A percentile compares a stretch with the other conserved stretches of the same genome.
Conservation (phyloP, 2,329 filamentous ascomycete species). For the Fusarium solani-melongenae region DNA sequence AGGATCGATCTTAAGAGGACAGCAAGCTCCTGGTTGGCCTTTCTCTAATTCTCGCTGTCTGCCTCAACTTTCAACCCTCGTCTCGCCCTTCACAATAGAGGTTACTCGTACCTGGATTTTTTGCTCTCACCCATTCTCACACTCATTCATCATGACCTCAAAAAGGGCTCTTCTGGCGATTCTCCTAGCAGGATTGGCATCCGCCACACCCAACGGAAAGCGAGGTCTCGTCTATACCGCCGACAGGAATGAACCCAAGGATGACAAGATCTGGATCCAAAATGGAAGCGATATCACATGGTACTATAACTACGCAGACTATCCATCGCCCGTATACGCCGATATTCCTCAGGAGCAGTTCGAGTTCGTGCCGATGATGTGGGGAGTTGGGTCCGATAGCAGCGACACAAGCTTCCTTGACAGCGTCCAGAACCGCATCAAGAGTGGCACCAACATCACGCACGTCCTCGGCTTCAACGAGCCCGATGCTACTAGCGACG, state of each 20-base stretch:
- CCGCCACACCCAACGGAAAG: conserved; percentile 59
- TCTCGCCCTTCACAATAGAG: not conserved
- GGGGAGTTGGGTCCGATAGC: conserved; percentile 65
- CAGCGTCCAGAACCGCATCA: conserved; percentile 66
- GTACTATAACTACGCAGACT: conserved; percentile 83
- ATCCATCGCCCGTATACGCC: conserved; percentile 65
- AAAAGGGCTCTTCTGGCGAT: conserved; percentile 27
- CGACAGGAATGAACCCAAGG: conserved; percentile 62
- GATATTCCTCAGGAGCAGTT: conserved; percentile 65
- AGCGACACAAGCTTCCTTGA: conserved; percentile 70
- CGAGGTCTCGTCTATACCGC: conserved; percentile 79
- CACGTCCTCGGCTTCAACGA: conserved; percentile 85
- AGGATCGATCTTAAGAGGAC: not conserved
- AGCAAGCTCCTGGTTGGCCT: not conserved
- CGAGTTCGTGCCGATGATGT: conserved; percentile 85
- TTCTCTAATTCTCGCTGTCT: not conserved
- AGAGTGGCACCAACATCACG: conserved; percentile 65
- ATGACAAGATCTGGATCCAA: conserved; percentile 74
- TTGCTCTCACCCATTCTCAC: not conserved
- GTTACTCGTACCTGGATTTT: not conserved
- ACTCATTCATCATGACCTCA: conserved; percentile 12
- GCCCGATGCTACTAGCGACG: conserved; percentile 68
- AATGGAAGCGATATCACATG: conserved; percentile 72
- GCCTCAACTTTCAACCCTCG: not conserved
- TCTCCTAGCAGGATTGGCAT: conserved; percentile 37